Percentiles rank a stretch among this genome's conserved stretches.
phyloP scores from a whole-genome alignment of 1,284 basidiomycete species.

The Cutaneotrichosporon arboriforme region DNA sequence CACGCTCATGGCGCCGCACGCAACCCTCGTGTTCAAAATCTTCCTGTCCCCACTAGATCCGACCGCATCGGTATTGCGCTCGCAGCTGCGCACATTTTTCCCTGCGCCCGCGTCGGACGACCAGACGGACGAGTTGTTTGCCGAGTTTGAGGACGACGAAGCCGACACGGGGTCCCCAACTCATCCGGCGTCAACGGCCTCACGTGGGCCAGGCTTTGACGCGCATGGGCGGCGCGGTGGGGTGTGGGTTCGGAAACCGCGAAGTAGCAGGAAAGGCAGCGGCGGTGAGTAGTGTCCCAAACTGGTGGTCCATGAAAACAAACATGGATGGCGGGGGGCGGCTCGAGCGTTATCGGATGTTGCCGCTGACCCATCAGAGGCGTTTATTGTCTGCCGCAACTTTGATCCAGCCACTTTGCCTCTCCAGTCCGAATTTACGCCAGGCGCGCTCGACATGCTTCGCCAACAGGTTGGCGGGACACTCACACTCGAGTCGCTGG shows the following conservation, averaged over 20 bases:
- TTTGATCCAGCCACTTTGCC: constrained; percentile 46
- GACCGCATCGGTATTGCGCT: constrained; percentile 49
- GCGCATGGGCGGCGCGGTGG: constrained; percentile 39
- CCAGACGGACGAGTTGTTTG: constrained; percentile 3
- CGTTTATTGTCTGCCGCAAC: constrained; percentile 54
- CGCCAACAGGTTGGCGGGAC: constrained; percentile 31
- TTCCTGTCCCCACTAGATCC: constrained; percentile 51
- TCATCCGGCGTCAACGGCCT: background rate
- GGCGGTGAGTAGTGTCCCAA: constrained; percentile 43
- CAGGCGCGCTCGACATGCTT: constrained; percentile 25
- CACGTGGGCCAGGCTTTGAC: constrained; percentile 26
- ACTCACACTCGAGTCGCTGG: constrained; percentile 40
- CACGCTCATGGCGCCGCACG: constrained; percentile 51
- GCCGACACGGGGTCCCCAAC: constrained; percentile 16
- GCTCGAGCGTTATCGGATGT: background rate
- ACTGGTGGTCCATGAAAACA: too few relatives aligned
- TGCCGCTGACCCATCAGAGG: constrained; percentile 43
- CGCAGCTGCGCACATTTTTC: constrained; percentile 51
- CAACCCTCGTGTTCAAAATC: constrained; percentile 57
- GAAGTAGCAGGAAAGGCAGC: constrained; percentile 47
- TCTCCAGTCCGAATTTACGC: constrained; percentile 28
- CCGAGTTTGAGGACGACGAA: constrained; percentile 9
- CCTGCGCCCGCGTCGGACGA: constrained; percentile 33
- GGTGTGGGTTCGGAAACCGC: constrained; percentile 48
- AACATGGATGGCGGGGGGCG: background rate